Base-by-base conservation (phyloP, 352 stramenopile species). In the Elongisporangium undulatum region DNA sequence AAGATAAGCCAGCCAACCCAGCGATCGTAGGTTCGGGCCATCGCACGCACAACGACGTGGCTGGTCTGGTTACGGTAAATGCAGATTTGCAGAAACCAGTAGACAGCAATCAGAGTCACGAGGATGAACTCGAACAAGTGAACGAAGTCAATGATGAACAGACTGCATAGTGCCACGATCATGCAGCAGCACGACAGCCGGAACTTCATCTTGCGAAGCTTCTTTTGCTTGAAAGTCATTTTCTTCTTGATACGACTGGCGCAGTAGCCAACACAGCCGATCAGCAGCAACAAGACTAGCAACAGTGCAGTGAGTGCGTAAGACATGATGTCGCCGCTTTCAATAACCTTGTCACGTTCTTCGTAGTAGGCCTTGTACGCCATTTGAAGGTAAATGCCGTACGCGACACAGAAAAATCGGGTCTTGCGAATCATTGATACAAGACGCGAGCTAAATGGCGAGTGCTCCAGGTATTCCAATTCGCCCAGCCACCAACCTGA, bases 191-290 rank as follows among this genome's bases (percentile, higher is more conserved):
- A 92, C 26, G 77, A 68, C 19, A 95, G 66, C 54, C 87, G 39
- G 53, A 95, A 95, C 72, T 95, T 95, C 15, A 92, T 92, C 79
- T 93, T 95, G 41, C 86, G 84, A 29, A 95, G 62, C 69, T 94
- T 94, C 65, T 82, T 82, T 64, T 95, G 86, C 72, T 94, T 94
- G 81, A 95, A 91, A 53, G 82, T 87, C 81, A 90, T 91, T 67
- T 93, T 92, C 79, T 95, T 95, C 38, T 84, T 91, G 59, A 95
- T 81, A 19, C 86, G 84, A 57, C 80, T 92, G 34, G 85, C 77
- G 61, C 87, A 86, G 74, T 95, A 95, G 10, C 85, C 85, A 52
- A 82, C 91, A 69, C 83, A 89, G 48, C 92, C 70, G 51, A 95
- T 63, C 16, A 94, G 53, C 21, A 89, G 17, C 55, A 95, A 79